Base-by-base conservation (phyloP, 225 moss, liverwort and hornwort species). In the Pleurozium schreberi region DNA sequence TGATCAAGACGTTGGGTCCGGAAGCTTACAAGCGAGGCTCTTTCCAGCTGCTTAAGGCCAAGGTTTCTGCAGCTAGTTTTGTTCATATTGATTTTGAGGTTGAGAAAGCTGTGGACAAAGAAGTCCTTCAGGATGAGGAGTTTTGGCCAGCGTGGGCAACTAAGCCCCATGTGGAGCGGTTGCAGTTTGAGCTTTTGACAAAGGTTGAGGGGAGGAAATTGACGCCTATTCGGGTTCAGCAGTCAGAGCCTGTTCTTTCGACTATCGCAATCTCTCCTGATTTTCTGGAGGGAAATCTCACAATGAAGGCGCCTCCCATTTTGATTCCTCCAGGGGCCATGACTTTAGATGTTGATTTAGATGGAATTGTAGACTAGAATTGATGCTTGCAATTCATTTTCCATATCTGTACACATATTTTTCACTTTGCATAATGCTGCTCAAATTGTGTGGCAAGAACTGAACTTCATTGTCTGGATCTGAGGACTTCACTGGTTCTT, bases 11-110 rank as follows among this genome's bases (percentile, higher is more conserved):
- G 43, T 85, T 98, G 90, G 98, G 98, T 38, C 93, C 92, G 49
- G 89, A 92, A 49, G 96, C 95, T 58, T 93, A 95, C 71, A 89
- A 92, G 79, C 89, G 84, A 81, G 96, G 95, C 59, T 98, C 98
- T 11, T 91, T 96, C 86, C 96, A 92, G 89, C 96, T 98, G 42
- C 43, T 96, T 42, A 96, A 93, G 86, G 98, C 96, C 12, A 98
- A 96, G 90, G 96, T 96, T n/a, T 88, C 92, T 36, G 98, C 96
- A 14, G 94, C 98, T 27, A 96, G 91, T 89, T 96, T 98, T 88
- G 98, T 98, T 25, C 96, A 95, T 82, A 91, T 98, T 62, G 85
- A 87, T 10, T 98, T 98, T 79, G 94, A 96, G 87, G 86, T 98
- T 65, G 95, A 96, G 83, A 96, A 92, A 90, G 83, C 75, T 27